Base-by-base conservation (phyloP, 2,329 filamentous ascomycete genomes). In the Dryadomyces quercivorus region DNA sequence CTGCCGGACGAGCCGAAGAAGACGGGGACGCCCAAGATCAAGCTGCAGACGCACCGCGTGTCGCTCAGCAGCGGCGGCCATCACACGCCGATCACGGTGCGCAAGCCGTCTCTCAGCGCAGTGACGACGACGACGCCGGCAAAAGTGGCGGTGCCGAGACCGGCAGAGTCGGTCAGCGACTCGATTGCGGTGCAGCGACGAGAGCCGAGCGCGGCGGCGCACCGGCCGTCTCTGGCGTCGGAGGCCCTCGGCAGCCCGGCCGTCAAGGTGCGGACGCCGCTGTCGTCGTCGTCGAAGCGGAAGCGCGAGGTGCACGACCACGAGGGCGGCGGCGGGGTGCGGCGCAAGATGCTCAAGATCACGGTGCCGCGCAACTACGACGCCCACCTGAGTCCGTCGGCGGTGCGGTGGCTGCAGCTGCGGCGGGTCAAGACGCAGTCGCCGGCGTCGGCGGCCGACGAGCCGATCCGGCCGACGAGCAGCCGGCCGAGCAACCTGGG, bases 251-350 rank as follows among this genome's bases (percentile, higher is more conserved):
- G n/a, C n/a, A n/a, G n/a, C n/a, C n/a, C n/a, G n/a, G n/a, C n/a
- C n/a, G 36, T 16, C 49, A 42, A 22, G 20, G 36, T 42, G 9
- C 34, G 36, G 36, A 42, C 34, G 36, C 49, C 34, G 49, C 36
- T 42, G 56, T 55, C 12, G 4, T 34, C 12, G 42, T n/a, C 40
- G 26, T 10, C 15, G 51, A 67, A 67, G 58, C 62, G 65, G 47
- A 66, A 66, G 59, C 64, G 61, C 50, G 63, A 65, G 10, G 61
- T 63, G 20, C 54, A 26, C 5, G 61, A 61, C 16, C 59, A 48
- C 18, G 50, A 49, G 18, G 40, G 31, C 45, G 47, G 56, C 58
- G 40, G 31, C 45, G 47, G 56, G 58, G 22, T n/a, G 6, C 61
- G 61, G 1, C 64, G 63, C 56, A 68, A 68, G 56, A 44, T 64